A percentile compares a stretch with the other conserved stretches of the same genome.
Evolutionary conservation across 495 filamentous ascomycete species (phyloP).

Genomic region (Xanthoparmelia taractica): DNA sequence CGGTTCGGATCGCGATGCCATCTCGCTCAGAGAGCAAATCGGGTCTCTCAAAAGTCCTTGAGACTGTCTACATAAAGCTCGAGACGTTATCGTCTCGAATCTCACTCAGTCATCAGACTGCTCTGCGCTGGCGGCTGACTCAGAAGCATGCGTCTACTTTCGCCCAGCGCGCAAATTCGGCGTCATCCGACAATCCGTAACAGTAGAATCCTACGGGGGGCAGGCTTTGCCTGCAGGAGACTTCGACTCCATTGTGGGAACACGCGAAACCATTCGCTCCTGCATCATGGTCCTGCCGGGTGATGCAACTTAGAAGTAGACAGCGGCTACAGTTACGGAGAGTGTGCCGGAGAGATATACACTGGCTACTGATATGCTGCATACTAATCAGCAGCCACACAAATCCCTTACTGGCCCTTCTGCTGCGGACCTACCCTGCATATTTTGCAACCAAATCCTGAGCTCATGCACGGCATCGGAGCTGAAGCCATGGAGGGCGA

Average conservation of each 20-base stretch:
- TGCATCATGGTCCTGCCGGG: neutral
- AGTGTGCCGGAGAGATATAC: neutral
- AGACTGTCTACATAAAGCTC: neutral
- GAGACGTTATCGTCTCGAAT: neutral
- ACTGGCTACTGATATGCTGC: neutral
- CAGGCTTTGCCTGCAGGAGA: neutral
- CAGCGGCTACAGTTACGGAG: neutral
- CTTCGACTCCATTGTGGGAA: neutral
- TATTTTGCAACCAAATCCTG: conserved; percentile 1
- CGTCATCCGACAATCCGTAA: neutral
- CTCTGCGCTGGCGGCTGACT: conserved; percentile 11
- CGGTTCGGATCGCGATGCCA: conserved; percentile 14
- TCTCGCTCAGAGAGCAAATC: neutral
- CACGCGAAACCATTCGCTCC: neutral
- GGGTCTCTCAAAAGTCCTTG: neutral
- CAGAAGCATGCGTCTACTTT: neutral
- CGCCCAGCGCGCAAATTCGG: neutral
- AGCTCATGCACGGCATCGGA: conserved; percentile 14
- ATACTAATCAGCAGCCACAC: conserved; percentile 3
- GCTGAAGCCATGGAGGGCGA: conserved; percentile 8
- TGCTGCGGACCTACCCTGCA: neutral
- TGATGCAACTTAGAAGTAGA: neutral
- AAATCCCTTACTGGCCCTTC: neutral
- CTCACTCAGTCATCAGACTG: neutral
- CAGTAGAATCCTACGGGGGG: neutral